phyloP scores from a whole-genome alignment of 1,139 yeast genomes.

The Pichia sp. region DNA sequence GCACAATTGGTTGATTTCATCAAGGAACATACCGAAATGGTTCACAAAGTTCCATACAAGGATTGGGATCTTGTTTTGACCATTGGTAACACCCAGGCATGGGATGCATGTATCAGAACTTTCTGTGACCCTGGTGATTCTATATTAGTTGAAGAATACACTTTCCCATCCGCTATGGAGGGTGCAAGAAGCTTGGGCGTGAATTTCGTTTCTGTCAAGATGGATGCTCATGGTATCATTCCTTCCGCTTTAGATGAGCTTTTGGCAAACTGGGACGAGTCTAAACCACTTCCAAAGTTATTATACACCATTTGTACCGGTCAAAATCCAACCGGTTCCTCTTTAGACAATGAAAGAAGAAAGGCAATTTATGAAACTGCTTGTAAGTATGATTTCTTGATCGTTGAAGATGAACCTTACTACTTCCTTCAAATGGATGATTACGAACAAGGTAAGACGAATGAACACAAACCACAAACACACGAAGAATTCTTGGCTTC shows the following conservation, averaged over 20 bases:
- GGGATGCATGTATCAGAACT: constrained; percentile 82
- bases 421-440: constrained; percentile 85
- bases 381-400: constrained; percentile 69
- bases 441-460: constrained; percentile 44
- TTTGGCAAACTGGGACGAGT: constrained; percentile 61
- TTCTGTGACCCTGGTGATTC: constrained; percentile 74
- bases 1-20: constrained; percentile 60
- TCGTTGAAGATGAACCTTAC: constrained; percentile 92
- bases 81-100: constrained; percentile 81
- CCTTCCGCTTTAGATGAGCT: constrained; percentile 63
- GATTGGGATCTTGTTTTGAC: constrained; percentile 60
- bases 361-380: constrained; percentile 62
- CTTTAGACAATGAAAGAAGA: constrained; percentile 67
- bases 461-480: constrained; percentile 24
- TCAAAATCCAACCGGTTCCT: constrained; percentile 92
- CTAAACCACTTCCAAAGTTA: constrained; percentile 47
- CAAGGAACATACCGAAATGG: constrained; percentile 66
- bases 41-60: constrained; percentile 54
- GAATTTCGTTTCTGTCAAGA: constrained; percentile 60
- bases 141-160: constrained; percentile 73
- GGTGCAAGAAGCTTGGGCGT: constrained; percentile 72
- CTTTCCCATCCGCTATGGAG: constrained; percentile 81
- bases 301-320: constrained; percentile 88
- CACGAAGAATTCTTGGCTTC: constrained; percentile 54
- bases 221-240: constrained; percentile 74